These are phyloP conservation scores for grape (Vitis vinifera) DNA, from an alignment of 164 flowering plant species.

Conservation along the genomic window DNA sequence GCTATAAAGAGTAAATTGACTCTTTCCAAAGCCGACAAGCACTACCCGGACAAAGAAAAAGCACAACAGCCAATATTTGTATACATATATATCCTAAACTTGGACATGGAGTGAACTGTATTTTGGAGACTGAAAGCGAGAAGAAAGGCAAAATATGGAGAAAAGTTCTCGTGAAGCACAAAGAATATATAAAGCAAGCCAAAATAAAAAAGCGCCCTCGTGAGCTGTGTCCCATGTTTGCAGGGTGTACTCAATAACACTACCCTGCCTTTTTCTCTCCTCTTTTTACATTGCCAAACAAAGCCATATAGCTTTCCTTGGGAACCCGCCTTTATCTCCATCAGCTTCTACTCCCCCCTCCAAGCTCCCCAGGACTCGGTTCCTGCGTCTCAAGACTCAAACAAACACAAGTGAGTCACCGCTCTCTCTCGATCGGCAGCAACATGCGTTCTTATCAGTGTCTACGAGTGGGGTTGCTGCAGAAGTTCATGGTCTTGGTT, in stretches of 20 bases:
- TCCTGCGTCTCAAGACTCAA: not conserved
- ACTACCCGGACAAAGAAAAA: slow-evolving; percentile 17
- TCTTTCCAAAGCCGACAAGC: slow-evolving; percentile 22
- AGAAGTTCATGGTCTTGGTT: slow-evolving; percentile 21
- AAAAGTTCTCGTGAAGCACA: slow-evolving; percentile 25
- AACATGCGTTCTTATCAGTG: slow-evolving; percentile 16
- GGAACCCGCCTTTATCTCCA: not conserved
- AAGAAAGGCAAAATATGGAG: slow-evolving; percentile 6
- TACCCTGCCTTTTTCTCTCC: not conserved
- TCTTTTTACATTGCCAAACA: slow-evolving; percentile 9
- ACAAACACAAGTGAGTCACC: not conserved
- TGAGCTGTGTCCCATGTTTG: slow-evolving; percentile 41
- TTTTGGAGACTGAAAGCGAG: slow-evolving; percentile 33
- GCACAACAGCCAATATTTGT: slow-evolving; percentile 23
- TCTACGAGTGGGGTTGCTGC: slow-evolving; percentile 16
- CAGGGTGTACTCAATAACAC: slow-evolving; percentile 28
- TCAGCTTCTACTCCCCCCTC: not conserved
- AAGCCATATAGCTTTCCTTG: slow-evolving; percentile 18
- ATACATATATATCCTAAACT: slow-evolving; percentile 1
- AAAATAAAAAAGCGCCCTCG: slow-evolving; percentile 19
- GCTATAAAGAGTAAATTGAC: slow-evolving; percentile 22
- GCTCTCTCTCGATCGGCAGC: not conserved
- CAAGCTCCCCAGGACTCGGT: not conserved
- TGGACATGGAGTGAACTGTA: slow-evolving; percentile 10
- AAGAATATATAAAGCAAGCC: slow-evolving; percentile 1